phyloP scores from a whole-genome alignment of 2,329 filamentous ascomycete species.

The Venturia pyrina region DNA sequence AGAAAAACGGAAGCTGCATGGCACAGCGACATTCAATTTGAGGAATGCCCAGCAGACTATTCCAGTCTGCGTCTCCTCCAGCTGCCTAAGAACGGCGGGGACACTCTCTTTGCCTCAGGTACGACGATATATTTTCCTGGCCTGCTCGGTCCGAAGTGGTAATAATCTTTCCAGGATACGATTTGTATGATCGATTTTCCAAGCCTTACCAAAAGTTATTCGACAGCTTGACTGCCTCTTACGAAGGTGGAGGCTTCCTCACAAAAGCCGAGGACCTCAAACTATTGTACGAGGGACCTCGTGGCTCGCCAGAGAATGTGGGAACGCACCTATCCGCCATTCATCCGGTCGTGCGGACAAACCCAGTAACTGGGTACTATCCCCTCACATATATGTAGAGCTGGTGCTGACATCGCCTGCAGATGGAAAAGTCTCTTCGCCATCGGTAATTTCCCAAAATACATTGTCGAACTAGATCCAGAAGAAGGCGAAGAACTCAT shows the following conservation, averaged over 20 bases:
- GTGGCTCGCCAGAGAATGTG: constrained; percentile 40
- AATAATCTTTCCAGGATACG: constrained; percentile 31
- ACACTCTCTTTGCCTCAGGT: constrained; percentile 58
- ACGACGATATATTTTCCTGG: constrained; percentile 27
- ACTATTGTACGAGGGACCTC: constrained; percentile 30
- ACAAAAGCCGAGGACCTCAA: constrained; percentile 24
- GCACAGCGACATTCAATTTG: constrained; percentile 56
- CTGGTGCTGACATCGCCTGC: background rate
- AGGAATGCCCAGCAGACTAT: constrained; percentile 54
- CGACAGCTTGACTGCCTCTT: constrained; percentile 47
- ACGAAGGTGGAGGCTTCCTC: constrained; percentile 24
- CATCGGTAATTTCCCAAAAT: constrained; percentile 22
- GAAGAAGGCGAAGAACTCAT: constrained; percentile 27
- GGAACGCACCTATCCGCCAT: constrained; percentile 35
- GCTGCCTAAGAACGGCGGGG: constrained; percentile 44
- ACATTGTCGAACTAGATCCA: constrained; percentile 27
- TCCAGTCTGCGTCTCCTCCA: constrained; percentile 46
- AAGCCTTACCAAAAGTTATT: constrained; percentile 47
- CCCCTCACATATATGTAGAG: background rate
- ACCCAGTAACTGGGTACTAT: constrained; percentile 42
- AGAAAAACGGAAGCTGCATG: constrained; percentile 27
- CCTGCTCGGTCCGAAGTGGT: background rate
- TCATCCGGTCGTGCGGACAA: constrained; percentile 46
- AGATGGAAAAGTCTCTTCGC: constrained; percentile 28
- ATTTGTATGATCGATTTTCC: constrained; percentile 55